Evolutionary conservation across 768 basidiomycete genomes (phyloP), one percentile per base, ranked within the genome.

Genomic region (Terana coerulea): DNA sequence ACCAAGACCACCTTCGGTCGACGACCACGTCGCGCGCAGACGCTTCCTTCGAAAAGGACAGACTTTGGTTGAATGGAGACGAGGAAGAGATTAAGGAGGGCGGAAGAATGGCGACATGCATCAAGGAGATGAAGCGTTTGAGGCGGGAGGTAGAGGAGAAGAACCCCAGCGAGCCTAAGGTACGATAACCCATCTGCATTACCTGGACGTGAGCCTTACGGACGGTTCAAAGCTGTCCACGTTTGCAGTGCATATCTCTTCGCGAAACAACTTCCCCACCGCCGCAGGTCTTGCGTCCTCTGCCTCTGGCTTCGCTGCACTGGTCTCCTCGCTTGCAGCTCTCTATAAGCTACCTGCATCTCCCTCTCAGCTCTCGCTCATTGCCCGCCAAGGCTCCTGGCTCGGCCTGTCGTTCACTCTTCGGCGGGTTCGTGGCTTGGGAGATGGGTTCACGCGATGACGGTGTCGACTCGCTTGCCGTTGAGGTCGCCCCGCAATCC

Each of bases 211-310:
- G n/a, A n/a, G n/a, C n/a, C n/a, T n/a, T 37, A 34, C 22, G 41
- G 31, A 41, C 43, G 45, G 21, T 40, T 45, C 24, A 31, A 25
- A 90, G 86, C 69, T 95, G 31, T 88, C 93, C 0, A 59, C 72
- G 14, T 89, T 73, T 67, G 72, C 78, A 15, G 81, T 98, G 3
- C 94, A 93, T 72, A 93, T 99, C 61, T 83, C 83, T 51, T 98
- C 95, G 6, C 86, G 83, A 73, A 99, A 99, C 79, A 98, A 98
- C 75, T 98, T 99, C 77, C 97, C 97, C 26, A 99, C 97, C 12
- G 97, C 97, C 12, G 97, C 97, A 0, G 97, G 97, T 3, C 84
- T 99, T 39, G 97, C 97, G 1, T 98, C 95, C 1, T 98, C 95
- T 29, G 97, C 97, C 0, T 91, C 94, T 0, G 97, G 97, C 14